Evolutionary conservation across 208 protist genomes (phyloP).

Genomic region (Phytomonas sp.): DNA sequence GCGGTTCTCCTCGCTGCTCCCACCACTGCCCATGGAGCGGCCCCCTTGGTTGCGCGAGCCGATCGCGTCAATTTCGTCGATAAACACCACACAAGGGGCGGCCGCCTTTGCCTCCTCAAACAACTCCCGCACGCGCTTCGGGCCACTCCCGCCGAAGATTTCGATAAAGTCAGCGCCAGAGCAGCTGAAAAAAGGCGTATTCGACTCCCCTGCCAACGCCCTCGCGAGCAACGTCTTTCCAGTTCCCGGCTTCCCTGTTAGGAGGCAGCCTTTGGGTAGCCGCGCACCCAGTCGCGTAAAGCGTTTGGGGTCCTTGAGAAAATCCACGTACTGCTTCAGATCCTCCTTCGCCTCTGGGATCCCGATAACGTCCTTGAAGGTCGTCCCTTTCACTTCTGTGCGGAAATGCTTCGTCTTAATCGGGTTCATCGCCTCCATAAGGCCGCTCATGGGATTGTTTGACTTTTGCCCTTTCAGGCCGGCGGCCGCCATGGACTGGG

Average conservation of each 20-base stretch:
- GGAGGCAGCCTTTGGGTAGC: constrained; percentile 94
- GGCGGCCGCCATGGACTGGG: constrained; percentile 55
- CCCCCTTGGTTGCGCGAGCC: constrained; percentile 84
- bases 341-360: constrained; percentile 97
- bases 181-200: constrained; percentile 93
- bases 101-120: constrained; percentile 93
- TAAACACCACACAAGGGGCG: constrained; percentile 96
- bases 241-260: constrained; percentile 96
- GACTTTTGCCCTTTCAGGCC: background rate
- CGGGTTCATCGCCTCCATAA: constrained; percentile 94
- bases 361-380: constrained; percentile 94
- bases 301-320: constrained; percentile 94
- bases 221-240: constrained; percentile 97
- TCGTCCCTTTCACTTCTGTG: constrained; percentile 81
- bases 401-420: constrained; percentile 86
- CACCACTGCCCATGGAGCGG: constrained; percentile 75
- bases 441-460: constrained; percentile 41
- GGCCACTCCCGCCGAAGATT: constrained; percentile 95
- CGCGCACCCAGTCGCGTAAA: constrained; percentile 95
- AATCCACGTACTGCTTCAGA: constrained; percentile 97
- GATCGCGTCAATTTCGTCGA: constrained; percentile 99
- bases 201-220: constrained; percentile 94
- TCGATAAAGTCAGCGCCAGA: constrained; percentile 97
- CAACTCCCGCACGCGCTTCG: constrained; percentile 94
- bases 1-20: constrained; percentile 90